A percentile compares a stretch with the other conserved stretches of the same genome.
These are phyloP conservation scores for Metarhizium album DNA, from an alignment of 2,329 filamentous ascomycete genomes.

Conservation along the genomic window DNA sequence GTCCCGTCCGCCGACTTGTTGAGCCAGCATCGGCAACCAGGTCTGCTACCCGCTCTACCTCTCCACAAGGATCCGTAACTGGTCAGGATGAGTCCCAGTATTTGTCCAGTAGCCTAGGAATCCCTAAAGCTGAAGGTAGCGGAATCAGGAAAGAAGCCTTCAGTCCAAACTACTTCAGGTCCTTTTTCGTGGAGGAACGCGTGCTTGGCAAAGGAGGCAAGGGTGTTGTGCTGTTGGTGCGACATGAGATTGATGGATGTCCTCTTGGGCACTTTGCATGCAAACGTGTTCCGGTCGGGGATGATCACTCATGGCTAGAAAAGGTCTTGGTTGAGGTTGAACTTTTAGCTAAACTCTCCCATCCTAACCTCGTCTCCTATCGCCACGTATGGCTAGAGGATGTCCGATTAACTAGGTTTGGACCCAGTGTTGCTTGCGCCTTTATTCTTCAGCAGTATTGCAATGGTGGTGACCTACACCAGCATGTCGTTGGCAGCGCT, in stretches of 20 bases:
- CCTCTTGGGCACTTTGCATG: constrained; percentile 86
- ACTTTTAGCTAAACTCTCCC: constrained; percentile 79
- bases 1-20: constrained; percentile 43
- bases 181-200: constrained; percentile 82
- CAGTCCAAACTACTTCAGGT: constrained; percentile 83
- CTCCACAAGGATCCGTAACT: constrained; percentile 12
- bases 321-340: constrained; percentile 91
- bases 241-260: constrained; percentile 84
- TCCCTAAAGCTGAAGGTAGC: constrained; percentile 39
- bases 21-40: constrained; percentile 28
- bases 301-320: constrained; percentile 90
- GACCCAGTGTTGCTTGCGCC: constrained; percentile 83
- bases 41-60: constrained; percentile 7
- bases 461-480: constrained; percentile 82
- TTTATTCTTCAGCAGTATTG: constrained; percentile 98
- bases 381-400: constrained; percentile 96
- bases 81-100: constrained; percentile 31
- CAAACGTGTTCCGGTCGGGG: constrained; percentile 90
- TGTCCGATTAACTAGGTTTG: constrained; percentile 71
- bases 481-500: constrained; percentile 65
- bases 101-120: constrained; percentile 40
- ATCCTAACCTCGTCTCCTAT: constrained; percentile 93
- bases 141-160: constrained; percentile 82
- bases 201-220: constrained; percentile 86
- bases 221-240: constrained; percentile 87